Percentiles rank a stretch among this genome's conserved stretches.
phyloP scores from a whole-genome alignment of 2,329 filamentous ascomycete genomes.

The Trematosphaeria pertusa region DNA sequence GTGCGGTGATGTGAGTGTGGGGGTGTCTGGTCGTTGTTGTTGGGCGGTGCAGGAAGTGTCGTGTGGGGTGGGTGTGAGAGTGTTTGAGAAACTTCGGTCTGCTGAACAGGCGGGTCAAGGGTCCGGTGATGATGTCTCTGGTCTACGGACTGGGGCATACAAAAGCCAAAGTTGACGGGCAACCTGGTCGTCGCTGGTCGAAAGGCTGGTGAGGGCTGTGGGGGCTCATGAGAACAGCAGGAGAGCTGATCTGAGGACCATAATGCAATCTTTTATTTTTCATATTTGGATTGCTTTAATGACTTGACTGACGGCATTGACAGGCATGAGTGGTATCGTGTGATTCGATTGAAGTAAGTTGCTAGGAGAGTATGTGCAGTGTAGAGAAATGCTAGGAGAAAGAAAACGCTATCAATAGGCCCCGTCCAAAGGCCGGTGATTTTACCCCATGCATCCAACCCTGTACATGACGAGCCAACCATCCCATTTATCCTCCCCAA shows the following conservation, averaged over 20 bases:
- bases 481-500: constrained; percentile 13
- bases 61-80: constrained; percentile 1
- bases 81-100: constrained; percentile 11
- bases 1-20: not conserved
- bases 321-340: constrained; percentile 7
- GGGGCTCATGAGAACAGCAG: constrained; percentile 24
- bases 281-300: not conserved
- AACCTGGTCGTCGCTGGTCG: constrained; percentile 11
- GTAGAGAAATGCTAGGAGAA: constrained; percentile 18
- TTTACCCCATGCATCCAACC: constrained; percentile 22
- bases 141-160: constrained; percentile 11
- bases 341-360: constrained; percentile 10
- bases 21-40: constrained; percentile 19
- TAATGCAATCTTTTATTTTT: constrained; percentile 1
- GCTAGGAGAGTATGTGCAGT: constrained; percentile 16
- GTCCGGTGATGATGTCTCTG: constrained; percentile 29
- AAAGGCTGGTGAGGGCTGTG: constrained; percentile 10
- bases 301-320: constrained; percentile 1
- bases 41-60: constrained; percentile 3
- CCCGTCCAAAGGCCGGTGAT: constrained; percentile 12
- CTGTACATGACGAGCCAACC: constrained; percentile 26
- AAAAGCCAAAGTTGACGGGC: constrained; percentile 29
- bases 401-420: constrained; percentile 26
- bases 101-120: constrained; percentile 10
- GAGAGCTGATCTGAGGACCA: constrained; percentile 35